Conservation (phyloP, 1,139 yeast species). For the Hansenula lynferdii region DNA sequence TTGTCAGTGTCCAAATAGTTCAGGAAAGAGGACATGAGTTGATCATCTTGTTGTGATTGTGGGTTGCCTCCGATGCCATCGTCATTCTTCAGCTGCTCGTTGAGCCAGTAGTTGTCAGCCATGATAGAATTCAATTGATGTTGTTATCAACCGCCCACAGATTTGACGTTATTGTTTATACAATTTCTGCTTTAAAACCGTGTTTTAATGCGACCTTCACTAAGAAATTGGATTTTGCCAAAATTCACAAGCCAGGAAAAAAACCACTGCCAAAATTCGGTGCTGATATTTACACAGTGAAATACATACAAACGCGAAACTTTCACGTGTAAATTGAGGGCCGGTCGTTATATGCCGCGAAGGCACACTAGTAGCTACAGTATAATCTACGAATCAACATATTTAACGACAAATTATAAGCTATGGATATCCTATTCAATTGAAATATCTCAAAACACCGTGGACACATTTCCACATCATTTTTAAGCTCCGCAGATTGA, state of each 20-base stretch:
- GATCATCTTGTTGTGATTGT: conserved; percentile 17
- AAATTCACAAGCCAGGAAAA: not conserved
- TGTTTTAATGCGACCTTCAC: conserved; percentile 1
- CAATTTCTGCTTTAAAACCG: not conserved
- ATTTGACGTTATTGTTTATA: not conserved
- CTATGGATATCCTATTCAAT: not conserved
- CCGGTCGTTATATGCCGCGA: too few species aligned
- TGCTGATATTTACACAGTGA: conserved; percentile 6
- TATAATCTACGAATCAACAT: too few species aligned
- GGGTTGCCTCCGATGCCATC: conserved; percentile 10
- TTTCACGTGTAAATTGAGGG: not conserved
- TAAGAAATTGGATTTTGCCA: too few species aligned
- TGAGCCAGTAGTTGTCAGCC: conserved; percentile 24
- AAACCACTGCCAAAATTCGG: too few species aligned
- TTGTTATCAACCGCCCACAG: not conserved
- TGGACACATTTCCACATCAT: not conserved
- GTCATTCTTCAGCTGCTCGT: conserved; percentile 19
- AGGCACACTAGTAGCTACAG: too few species aligned
- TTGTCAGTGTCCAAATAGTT: conserved; percentile 17
- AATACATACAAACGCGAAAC: not conserved
- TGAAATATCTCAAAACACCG: not conserved
- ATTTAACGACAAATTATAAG: too few species aligned
- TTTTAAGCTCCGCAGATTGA: not conserved
- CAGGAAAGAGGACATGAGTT: conserved; percentile 22
- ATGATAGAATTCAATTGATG: conserved; percentile 4